Percentiles rank a stretch among this genome's conserved stretches.
phyloP scores from a whole-genome alignment of 2,329 filamentous ascomycete species.

The Phaeoacremonium minimum region DNA sequence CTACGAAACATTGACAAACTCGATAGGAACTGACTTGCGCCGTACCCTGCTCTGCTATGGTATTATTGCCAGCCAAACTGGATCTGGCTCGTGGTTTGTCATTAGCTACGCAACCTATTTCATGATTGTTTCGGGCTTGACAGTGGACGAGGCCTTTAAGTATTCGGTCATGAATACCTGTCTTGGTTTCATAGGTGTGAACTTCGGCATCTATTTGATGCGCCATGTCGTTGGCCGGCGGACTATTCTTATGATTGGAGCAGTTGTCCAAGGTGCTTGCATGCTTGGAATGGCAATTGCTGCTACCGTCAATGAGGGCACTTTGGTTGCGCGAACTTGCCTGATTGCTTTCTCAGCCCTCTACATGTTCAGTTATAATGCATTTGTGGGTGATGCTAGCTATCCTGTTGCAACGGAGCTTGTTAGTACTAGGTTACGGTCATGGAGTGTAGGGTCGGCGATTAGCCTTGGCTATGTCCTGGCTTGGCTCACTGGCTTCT shows the following conservation, averaged over 20 bases:
- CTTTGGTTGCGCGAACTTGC: slow-evolving; percentile 21
- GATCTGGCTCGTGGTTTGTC: slow-evolving; percentile 42
- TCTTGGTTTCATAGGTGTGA: slow-evolving; percentile 42
- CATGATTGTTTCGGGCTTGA: slow-evolving; percentile 33
- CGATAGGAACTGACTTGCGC: slow-evolving; percentile 36
- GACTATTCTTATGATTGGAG: slow-evolving; percentile 40
- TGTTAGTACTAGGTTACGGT: slow-evolving; percentile 36
- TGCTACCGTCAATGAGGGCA: slow-evolving; percentile 18
- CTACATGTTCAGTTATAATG: slow-evolving; percentile 29
- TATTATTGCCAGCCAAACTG: slow-evolving; percentile 39
- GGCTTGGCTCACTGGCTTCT: slow-evolving; percentile 39
- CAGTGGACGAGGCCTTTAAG: slow-evolving; percentile 38
- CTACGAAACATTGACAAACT: not conserved
- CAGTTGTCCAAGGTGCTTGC: slow-evolving; percentile 34
- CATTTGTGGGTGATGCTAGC: slow-evolving; percentile 32
- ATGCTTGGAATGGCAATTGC: slow-evolving; percentile 39
- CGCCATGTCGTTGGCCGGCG: slow-evolving; percentile 40
- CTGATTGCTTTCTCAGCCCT: slow-evolving; percentile 28
- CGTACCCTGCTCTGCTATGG: slow-evolving; percentile 45
- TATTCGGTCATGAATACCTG: slow-evolving; percentile 46
- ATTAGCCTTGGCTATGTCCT: slow-evolving; percentile 42
- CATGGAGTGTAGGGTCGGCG: slow-evolving; percentile 44
- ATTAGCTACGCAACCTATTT: slow-evolving; percentile 48
- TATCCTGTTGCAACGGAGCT: slow-evolving; percentile 37
- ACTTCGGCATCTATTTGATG: slow-evolving; percentile 43